Evolutionary conservation across 2,329 filamentous ascomycete genomes (phyloP), one percentile per base, ranked within the genome.

Genomic region (Aureobasidium pullulans): DNA sequence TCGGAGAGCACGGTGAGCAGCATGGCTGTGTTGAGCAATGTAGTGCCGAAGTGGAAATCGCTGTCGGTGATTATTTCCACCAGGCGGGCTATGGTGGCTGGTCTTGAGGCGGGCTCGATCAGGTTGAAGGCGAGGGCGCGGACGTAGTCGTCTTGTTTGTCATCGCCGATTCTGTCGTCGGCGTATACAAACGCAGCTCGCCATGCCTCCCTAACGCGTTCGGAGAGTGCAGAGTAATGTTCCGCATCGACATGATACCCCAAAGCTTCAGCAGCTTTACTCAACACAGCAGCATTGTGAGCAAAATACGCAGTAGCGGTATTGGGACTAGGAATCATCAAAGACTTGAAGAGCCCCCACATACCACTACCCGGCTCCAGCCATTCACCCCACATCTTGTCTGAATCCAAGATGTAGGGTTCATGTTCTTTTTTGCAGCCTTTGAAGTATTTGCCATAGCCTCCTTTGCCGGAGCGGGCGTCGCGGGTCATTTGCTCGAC

Each of bases 131-230:
- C 54, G 2, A 57, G 36, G 4, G 54, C 54, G 3, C 54, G 42
- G 15, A 57, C 54, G 23, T 57, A 57, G 34, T 57, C 54, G 23
- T 57, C 54, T 23, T 57, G 54, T 13, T 57, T 57, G 54, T 57
- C 54, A 15, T 57, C 54, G 1, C 54, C 54, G 10, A 57, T 57
- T 8, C 54, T 19, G 32, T 6, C 15, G 23, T 57, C 54, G 8
- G 37, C 36, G 39, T 57, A 48, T 8, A 47, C 32, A 8, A 57
- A 57, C 0, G 54, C 54, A 3, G 54, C 54, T 9, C 43, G 32
- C 54, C 54, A 57, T 9, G 54, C 54, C n/a, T 31, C 32, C 1
- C 43, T 19, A 0, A 57, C 54, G 1, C 43, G 31, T 16, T 57
- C 43, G 10, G 42, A 23, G 2, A 57, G 34, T 15, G 19, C 19